Percentiles rank a stretch among this genome's conserved stretches.
These are phyloP conservation scores for Phyllosticta citrichinensis DNA, from an alignment of 2,329 filamentous ascomycete species.

Conservation along the genomic window DNA sequence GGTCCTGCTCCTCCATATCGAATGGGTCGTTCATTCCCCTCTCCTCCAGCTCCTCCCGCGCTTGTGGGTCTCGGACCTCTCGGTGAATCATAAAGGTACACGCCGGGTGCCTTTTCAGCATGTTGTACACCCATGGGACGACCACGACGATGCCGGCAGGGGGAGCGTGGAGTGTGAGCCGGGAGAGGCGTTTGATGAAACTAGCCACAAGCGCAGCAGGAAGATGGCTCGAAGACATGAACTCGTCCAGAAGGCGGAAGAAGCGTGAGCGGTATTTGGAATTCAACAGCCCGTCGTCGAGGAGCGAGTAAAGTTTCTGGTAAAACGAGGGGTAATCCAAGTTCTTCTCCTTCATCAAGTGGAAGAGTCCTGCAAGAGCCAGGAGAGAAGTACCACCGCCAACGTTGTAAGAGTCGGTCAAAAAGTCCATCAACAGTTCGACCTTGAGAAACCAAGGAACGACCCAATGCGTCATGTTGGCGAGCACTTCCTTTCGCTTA, in stretches of 20 bases:
- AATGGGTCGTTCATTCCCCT: slow-evolving; percentile 67
- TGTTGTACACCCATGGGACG: slow-evolving; percentile 90
- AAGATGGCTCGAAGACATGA: slow-evolving; percentile 83
- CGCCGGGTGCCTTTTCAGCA: slow-evolving; percentile 77
- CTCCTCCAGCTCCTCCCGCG: slow-evolving; percentile 50
- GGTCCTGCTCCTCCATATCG: slow-evolving; percentile 62
- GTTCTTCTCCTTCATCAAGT: slow-evolving; percentile 86
- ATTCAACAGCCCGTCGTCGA: slow-evolving; percentile 78
- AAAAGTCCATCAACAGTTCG: slow-evolving; percentile 87
- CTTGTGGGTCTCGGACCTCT: slow-evolving; percentile 48
- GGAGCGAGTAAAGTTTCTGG: slow-evolving; percentile 80
- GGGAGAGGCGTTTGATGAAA: slow-evolving; percentile 87
- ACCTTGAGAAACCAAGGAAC: slow-evolving; percentile 83
- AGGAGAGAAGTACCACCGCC: slow-evolving; percentile 81
- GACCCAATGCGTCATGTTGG: slow-evolving; percentile 65
- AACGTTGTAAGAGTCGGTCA: slow-evolving; percentile 85
- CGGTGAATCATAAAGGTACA: slow-evolving; percentile 97
- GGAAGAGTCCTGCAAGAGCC: slow-evolving; percentile 86
- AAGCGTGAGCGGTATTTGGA: slow-evolving; percentile 91
- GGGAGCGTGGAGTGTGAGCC: slow-evolving; percentile 76
- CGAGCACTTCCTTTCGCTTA: slow-evolving; percentile 70
- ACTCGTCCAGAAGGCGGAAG: slow-evolving; percentile 84
- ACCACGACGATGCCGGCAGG: slow-evolving; percentile 82
- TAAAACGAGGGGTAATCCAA: slow-evolving; percentile 95
- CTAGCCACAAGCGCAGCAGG: slow-evolving; percentile 84